phyloP scores from a whole-genome alignment of 2,329 filamentous ascomycete species.

The Aspergillus spinulosporus region DNA sequence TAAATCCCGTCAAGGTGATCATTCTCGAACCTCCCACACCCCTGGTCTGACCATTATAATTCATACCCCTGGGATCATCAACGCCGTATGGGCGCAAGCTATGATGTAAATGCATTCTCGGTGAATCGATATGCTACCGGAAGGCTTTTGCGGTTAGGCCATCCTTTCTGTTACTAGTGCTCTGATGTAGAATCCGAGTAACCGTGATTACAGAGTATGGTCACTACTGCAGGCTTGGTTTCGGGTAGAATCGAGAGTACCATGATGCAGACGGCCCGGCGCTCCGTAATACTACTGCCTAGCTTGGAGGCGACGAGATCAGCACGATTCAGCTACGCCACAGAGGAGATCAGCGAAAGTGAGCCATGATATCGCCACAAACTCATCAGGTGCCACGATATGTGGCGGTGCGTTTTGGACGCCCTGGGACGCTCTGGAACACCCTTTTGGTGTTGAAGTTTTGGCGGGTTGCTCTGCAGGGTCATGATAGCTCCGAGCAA shows the following conservation, averaged over 20 bases:
- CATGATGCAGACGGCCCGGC: not conserved
- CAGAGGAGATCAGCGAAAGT: not conserved
- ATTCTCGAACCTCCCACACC: conserved; percentile 16
- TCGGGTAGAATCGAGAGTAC: not conserved
- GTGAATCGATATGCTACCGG: not conserved
- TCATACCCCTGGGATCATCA: conserved; percentile 1
- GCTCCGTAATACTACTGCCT: conserved; percentile 12
- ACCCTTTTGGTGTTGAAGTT: not conserved
- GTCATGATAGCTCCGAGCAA: conserved; percentile 7
- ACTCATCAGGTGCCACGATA: not conserved
- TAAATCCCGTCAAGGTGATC: conserved; percentile 5
- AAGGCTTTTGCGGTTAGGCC: not conserved
- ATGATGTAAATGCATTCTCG: not conserved
- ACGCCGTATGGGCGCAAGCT: not conserved
- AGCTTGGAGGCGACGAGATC: not conserved
- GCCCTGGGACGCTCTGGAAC: not conserved
- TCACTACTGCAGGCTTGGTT: not conserved
- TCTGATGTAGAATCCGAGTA: conserved; percentile 1
- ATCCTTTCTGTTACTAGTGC: not conserved
- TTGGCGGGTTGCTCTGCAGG: conserved; percentile 7
- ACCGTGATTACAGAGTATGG: not conserved
- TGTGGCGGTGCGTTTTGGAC: conserved; percentile 8
- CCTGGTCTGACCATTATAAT: conserved; percentile 20
- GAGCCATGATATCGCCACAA: not conserved
- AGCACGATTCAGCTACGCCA: conserved; percentile 5